Evolutionary conservation across 176 grass and related monocot genomes (phyloP), one percentile per base, ranked within the genome.

Genomic region (Pontederia crassipes): DNA sequence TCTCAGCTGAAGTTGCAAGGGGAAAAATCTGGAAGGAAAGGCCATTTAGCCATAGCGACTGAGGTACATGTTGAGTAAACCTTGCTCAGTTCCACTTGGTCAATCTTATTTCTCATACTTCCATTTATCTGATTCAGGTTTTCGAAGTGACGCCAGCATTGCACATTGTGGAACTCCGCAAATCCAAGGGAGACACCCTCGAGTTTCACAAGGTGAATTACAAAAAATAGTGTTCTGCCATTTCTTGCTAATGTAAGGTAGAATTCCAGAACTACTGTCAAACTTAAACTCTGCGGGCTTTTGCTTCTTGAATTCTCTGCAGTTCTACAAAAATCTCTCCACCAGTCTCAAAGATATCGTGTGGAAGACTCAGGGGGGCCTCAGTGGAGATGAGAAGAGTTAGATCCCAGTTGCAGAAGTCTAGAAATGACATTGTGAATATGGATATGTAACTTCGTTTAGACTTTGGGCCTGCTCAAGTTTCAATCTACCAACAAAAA

Each of bases 11-110:
- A 98, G 77, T 66, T 98, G 63, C 79, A 98, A 93, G 82, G 94
- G 11, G 94, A 88, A 81, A 92, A 81, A 71, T 79, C 79, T 61
- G 94, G 94, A 72, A 92, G 94, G 79, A 98, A 98, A 76, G 94
- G 94, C 53, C 94, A 93, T 61, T 65, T 98, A 18, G 84, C 94
- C 58, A 83, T 98, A 64, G 79, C 88, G 61, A 93, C 88, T 17
- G 88, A 98, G 94, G 93, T 92, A 80, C 32, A 50, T 28, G 2
- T 28, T 14, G 16, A 28, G 29, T 35, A 32, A 49, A 13, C 26
- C 61, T 49, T 17, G 29, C 13, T 11, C 17, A 52, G 35, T 40
- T 65, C 10, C 66, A 1, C 28, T 11, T 40, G 6, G 32, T 40
- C 6, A 40, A 40, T 40, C 2, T 40, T 40, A 40, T 40, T 40